These are phyloP conservation scores for Verticillium albo-atrum DNA, from an alignment of 2,329 filamentous ascomycete genomes.

Conservation along the genomic window DNA sequence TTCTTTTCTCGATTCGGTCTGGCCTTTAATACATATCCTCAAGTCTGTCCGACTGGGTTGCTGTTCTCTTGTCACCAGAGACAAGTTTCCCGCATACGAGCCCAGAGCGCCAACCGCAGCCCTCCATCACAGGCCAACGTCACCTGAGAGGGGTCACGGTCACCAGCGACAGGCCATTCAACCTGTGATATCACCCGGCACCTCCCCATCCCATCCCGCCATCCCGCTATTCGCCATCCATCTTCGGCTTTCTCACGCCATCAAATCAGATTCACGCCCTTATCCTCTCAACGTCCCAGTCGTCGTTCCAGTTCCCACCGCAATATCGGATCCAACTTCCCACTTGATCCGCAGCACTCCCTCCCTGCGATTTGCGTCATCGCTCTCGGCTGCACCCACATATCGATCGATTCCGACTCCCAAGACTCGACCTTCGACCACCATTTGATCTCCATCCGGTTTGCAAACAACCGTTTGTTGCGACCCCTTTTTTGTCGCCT, in stretches of 20 bases:
- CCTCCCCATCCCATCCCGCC: not conserved
- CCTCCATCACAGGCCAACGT: not conserved
- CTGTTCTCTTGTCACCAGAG: not conserved
- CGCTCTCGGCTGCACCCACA: not conserved
- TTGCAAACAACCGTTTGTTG: not conserved
- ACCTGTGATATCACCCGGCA: constrained; percentile 2
- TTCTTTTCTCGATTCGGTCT: not conserved
- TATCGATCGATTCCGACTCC: not conserved
- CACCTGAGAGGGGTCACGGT: constrained; percentile 1
- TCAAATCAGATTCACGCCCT: not conserved
- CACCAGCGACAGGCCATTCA: not conserved
- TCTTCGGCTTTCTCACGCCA: not conserved
- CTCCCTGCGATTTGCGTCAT: not conserved
- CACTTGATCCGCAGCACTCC: constrained; percentile 1
- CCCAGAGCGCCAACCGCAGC: not conserved
- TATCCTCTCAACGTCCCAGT: not conserved
- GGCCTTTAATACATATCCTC: not conserved
- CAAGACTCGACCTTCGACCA: not conserved
- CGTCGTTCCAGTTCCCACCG: not conserved
- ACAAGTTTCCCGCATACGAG: not conserved
- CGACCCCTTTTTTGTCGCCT: not conserved
- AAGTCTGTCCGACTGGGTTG: not conserved
- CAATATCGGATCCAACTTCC: constrained; percentile 3
- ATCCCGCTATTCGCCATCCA: not conserved
- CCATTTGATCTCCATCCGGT: not conserved